Evolutionary conservation across 495 filamentous ascomycete genomes (phyloP).

Genomic region (Aspergillus nanangensis): DNA sequence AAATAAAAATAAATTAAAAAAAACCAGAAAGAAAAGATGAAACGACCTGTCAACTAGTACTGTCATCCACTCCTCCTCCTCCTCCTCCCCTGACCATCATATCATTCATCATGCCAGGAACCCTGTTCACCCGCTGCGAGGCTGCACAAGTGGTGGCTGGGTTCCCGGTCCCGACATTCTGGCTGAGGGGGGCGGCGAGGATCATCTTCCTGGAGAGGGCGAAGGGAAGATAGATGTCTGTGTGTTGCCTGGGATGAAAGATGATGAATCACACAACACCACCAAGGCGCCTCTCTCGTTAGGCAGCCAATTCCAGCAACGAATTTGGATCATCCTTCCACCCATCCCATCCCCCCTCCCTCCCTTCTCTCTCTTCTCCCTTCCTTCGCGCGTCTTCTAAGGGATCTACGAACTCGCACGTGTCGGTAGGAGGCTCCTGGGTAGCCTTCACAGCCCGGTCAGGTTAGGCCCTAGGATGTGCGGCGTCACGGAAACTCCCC

Average conservation of each 20-base stretch:
- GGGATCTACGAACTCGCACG: slow-evolving; percentile 32
- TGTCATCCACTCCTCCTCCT: not conserved
- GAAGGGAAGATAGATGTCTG: too few relatives aligned
- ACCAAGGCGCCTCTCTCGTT: slow-evolving; percentile 5
- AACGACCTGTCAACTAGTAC: too few relatives aligned
- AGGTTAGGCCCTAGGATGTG: too few relatives aligned
- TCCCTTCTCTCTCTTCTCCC: slow-evolving; percentile 3
- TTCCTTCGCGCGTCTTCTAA: slow-evolving; percentile 1
- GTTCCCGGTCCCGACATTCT: slow-evolving; percentile 20
- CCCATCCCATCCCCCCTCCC: not conserved
- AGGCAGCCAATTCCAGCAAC: slow-evolving; percentile 7
- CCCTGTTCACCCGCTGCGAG: not conserved
- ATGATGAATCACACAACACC: slow-evolving; percentile 13
- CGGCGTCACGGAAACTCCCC: too few relatives aligned
- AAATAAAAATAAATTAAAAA: too few relatives aligned
- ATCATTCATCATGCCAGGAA: not conserved
- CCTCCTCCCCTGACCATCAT: not conserved
- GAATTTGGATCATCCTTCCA: slow-evolving; percentile 1
- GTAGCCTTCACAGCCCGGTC: too few relatives aligned
- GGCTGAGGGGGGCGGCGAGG: slow-evolving; percentile 20
- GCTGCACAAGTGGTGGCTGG: slow-evolving; percentile 19
- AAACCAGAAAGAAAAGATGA: too few relatives aligned
- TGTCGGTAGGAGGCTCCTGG: slow-evolving; percentile 15
- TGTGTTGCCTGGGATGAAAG: not conserved
- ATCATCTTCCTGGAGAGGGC: slow-evolving; percentile 11